Conservation (phyloP, 345 rosid species). For the Camelina laxa region DNA sequence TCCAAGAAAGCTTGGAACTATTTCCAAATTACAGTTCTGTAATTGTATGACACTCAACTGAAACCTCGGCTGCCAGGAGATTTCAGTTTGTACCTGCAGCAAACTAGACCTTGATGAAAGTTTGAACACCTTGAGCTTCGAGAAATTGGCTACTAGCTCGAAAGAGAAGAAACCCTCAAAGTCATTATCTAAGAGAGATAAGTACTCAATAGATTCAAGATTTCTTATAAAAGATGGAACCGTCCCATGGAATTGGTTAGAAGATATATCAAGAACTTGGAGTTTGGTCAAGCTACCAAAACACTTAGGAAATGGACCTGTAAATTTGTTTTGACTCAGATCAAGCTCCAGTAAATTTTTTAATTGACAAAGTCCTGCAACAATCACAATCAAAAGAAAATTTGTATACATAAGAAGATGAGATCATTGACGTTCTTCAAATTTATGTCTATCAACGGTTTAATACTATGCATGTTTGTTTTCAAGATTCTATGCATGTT, state of each 20-base stretch:
- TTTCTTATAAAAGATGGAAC: neutral
- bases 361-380: conserved; percentile 25
- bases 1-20: conserved; percentile 13
- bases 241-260: neutral
- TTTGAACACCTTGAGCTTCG: conserved; percentile 31
- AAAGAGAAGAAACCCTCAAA: conserved; percentile 25
- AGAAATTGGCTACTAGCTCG: neutral
- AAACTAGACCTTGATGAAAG: conserved; percentile 10
- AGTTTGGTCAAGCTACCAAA: conserved; percentile 15
- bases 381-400: neutral
- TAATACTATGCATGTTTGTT: no score
- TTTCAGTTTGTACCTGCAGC: neutral
- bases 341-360: conserved; percentile 18
- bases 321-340: conserved; percentile 15
- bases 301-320: conserved; percentile 1
- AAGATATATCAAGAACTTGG: conserved; percentile 32
- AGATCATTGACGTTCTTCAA: no score
- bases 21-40: neutral
- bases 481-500: no score
- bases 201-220: neutral
- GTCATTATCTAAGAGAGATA: conserved; percentile 26
- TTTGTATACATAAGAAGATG: neutral
- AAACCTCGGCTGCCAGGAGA: neutral
- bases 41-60: conserved; percentile 2
- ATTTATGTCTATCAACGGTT: no score